These are phyloP conservation scores for Boletus albobrunnescens DNA, from an alignment of 1,284 basidiomycete species.

Conservation along the genomic window DNA sequence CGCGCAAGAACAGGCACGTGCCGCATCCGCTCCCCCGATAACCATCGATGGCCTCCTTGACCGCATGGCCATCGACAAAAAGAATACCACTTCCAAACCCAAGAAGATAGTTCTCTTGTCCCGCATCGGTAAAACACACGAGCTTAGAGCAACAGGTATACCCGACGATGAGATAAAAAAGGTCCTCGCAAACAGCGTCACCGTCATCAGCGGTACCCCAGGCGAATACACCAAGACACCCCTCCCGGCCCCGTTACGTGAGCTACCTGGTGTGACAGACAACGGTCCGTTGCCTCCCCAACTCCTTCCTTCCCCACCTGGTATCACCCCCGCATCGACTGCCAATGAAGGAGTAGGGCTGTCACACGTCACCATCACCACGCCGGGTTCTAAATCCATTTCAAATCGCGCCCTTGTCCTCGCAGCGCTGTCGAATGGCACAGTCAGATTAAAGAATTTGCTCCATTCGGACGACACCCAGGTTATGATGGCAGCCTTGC, in stretches of 20 bases:
- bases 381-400: slow-evolving; percentile 95
- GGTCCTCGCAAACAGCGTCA: slow-evolving; percentile 74
- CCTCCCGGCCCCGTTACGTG: slow-evolving; percentile 18
- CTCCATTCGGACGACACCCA: slow-evolving; percentile 98
- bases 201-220: slow-evolving; percentile 67
- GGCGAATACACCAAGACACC: slow-evolving; percentile 47
- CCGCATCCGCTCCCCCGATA: slow-evolving; percentile 65
- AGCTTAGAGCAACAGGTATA: slow-evolving; percentile 88
- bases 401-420: slow-evolving; percentile 94
- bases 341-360: slow-evolving; percentile 1
- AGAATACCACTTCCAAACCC: slow-evolving; percentile 79
- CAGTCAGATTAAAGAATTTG: slow-evolving; percentile 85
- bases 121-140: slow-evolving; percentile 88
- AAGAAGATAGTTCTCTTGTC: slow-evolving; percentile 95
- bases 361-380: slow-evolving; percentile 71
- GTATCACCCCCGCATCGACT: neutral
- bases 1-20: slow-evolving; percentile 44
- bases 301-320: slow-evolving; percentile 12
- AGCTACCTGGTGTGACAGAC: slow-evolving; percentile 20
- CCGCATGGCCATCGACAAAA: slow-evolving; percentile 96
- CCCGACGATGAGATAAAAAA: slow-evolving; percentile 77
- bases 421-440: slow-evolving; percentile 87
- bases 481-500: slow-evolving; percentile 95
- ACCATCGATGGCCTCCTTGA: slow-evolving; percentile 84
- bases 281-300: slow-evolving; percentile 21